phyloP scores from a whole-genome alignment of 78 protist species.

The Emiliania huxleyi region DNA sequence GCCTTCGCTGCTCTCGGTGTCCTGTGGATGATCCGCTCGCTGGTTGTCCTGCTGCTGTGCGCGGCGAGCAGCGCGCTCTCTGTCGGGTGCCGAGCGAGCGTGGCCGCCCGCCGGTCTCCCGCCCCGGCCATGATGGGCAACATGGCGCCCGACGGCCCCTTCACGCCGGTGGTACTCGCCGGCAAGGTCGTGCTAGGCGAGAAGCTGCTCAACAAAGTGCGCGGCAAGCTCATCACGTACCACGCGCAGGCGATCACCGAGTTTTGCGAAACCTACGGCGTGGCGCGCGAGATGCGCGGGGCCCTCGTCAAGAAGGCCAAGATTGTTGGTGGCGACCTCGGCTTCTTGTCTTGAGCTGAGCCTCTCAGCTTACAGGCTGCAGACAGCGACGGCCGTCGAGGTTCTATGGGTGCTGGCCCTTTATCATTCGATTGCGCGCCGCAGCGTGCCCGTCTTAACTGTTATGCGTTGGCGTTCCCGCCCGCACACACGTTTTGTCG shows the following conservation, averaged over 20 bases:
- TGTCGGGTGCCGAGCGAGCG: too few relatives aligned
- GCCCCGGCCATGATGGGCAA: not conserved
- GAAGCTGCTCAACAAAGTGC: not conserved
- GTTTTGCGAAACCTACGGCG: not conserved
- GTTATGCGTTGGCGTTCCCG: too few relatives aligned
- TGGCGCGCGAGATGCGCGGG: not conserved
- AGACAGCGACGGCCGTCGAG: too few relatives aligned
- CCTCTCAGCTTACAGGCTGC: not conserved
- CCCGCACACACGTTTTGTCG: too few relatives aligned
- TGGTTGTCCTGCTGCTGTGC: too few relatives aligned
- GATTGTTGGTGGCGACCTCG: not conserved
- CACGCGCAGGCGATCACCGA: not conserved
- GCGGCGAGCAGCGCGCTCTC: too few relatives aligned
- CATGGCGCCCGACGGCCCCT: not conserved
- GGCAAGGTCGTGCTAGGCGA: not conserved
- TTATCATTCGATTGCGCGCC: too few relatives aligned
- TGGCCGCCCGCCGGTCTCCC: too few relatives aligned
- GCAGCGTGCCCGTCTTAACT: too few relatives aligned
- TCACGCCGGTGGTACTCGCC: not conserved
- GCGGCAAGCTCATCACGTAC: not conserved
- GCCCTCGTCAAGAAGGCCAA: slow-evolving; percentile 14
- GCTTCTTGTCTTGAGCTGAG: not conserved
- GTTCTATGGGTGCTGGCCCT: too few relatives aligned
- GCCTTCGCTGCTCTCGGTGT: too few relatives aligned
- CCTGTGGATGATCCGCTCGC: too few relatives aligned